Evolutionary conservation across 805 yeast species (phyloP).

Genomic region (Hanseniaspora occidentalis): DNA sequence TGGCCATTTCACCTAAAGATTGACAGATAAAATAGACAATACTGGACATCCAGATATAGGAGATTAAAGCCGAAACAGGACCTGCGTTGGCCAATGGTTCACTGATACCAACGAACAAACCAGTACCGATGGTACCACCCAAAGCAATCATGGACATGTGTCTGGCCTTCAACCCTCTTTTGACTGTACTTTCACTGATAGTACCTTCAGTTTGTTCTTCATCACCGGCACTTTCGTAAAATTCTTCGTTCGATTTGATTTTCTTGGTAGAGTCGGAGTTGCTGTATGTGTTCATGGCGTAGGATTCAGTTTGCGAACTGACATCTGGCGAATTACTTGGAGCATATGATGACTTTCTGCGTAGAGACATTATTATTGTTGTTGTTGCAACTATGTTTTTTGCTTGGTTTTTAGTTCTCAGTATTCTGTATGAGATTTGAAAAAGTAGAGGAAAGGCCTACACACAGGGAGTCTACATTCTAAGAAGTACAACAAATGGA

Average conservation of each 20-base stretch:
- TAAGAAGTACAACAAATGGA: too few relatives aligned
- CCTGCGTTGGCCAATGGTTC: constrained; percentile 46
- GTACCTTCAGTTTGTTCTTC: constrained; percentile 14
- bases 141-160: constrained; percentile 67
- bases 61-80: constrained; percentile 54
- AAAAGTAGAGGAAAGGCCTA: too few relatives aligned
- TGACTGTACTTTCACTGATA: constrained; percentile 32
- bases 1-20: constrained; percentile 72
- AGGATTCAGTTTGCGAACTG: neutral
- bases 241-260: neutral
- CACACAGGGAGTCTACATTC: too few relatives aligned
- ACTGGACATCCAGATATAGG: constrained; percentile 54
- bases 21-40: constrained; percentile 57
- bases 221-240: constrained; percentile 5
- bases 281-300: neutral
- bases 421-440: too few relatives aligned
- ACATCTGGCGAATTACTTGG: too few relatives aligned
- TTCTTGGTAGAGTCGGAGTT: neutral
- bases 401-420: too few relatives aligned
- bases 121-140: constrained; percentile 75
- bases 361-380: too few relatives aligned
- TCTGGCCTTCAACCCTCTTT: constrained; percentile 49
- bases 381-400: too few relatives aligned
- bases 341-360: too few relatives aligned
- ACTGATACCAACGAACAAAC: constrained; percentile 56